phyloP scores from a whole-genome alignment of 495 filamentous ascomycete genomes.

The Cladorrhinum samala region DNA sequence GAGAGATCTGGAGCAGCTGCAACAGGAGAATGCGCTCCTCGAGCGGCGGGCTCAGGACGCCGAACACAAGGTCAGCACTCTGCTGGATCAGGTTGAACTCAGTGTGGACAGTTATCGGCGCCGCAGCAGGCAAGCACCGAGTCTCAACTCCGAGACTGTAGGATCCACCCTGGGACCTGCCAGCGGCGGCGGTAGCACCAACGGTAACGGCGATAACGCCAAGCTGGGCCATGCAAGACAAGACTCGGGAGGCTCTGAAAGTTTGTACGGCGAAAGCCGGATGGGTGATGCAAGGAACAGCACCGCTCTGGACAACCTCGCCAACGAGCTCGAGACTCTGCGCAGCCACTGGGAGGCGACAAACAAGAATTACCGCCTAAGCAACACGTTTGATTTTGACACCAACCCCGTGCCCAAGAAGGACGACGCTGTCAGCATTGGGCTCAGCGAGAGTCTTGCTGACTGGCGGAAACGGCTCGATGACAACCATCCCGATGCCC shows the following conservation, averaged over 20 bases:
- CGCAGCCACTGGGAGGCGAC: slow-evolving; percentile 91
- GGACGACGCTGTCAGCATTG: slow-evolving; percentile 35
- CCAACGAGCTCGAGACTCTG: slow-evolving; percentile 82
- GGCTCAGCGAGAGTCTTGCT: slow-evolving; percentile 62
- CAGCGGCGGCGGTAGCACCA: neutral
- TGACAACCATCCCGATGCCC: slow-evolving; percentile 23
- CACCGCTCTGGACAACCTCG: slow-evolving; percentile 82
- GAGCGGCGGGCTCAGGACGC: slow-evolving; percentile 81
- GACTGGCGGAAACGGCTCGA: slow-evolving; percentile 72
- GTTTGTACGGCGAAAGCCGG: slow-evolving; percentile 35
- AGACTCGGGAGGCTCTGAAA: slow-evolving; percentile 51
- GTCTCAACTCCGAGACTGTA: slow-evolving; percentile 24
- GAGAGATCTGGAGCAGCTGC: slow-evolving; percentile 70
- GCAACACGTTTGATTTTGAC: slow-evolving; percentile 82
- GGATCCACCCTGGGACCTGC: neutral
- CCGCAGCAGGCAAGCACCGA: slow-evolving; percentile 41
- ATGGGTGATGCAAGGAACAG: slow-evolving; percentile 58
- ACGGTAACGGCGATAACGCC: slow-evolving; percentile 1
- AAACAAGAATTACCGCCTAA: slow-evolving; percentile 87
- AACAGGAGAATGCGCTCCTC: slow-evolving; percentile 70
- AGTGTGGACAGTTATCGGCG: slow-evolving; percentile 94
- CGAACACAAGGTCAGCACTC: slow-evolving; percentile 84
- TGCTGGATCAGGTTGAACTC: slow-evolving; percentile 87
- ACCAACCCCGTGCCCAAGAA: slow-evolving; percentile 44
- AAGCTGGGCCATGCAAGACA: slow-evolving; percentile 48